These are phyloP conservation scores for Colletotrichum sansevieriae DNA, from an alignment of 2,329 filamentous ascomycete genomes.

Conservation along the genomic window DNA sequence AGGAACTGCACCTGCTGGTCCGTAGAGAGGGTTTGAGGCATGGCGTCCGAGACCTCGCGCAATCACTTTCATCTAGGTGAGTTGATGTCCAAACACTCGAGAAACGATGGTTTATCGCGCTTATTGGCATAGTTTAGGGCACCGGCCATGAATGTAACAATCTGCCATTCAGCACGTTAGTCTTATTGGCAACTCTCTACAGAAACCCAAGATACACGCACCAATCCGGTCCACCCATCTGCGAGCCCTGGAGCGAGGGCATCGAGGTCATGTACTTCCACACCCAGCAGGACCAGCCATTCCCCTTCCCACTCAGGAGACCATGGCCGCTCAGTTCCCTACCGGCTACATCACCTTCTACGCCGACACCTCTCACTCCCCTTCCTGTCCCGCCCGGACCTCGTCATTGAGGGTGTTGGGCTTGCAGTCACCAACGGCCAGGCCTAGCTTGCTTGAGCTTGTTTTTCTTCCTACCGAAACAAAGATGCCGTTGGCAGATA, in stretches of 20 bases:
- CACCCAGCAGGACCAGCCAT: constrained; percentile 46
- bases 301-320: constrained; percentile 41
- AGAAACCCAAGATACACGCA: background rate
- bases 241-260: constrained; percentile 48
- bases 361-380: constrained; percentile 35
- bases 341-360: constrained; percentile 29
- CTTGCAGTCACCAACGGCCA: constrained; percentile 33
- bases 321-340: constrained; percentile 44
- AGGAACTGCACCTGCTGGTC: constrained; percentile 30
- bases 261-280: constrained; percentile 47
- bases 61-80: constrained; percentile 31
- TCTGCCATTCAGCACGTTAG: constrained; percentile 12
- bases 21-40: constrained; percentile 27
- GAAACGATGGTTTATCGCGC: background rate
- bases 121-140: constrained; percentile 39
- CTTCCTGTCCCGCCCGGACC: constrained; percentile 36
- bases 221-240: constrained; percentile 26
- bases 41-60: constrained; percentile 33
- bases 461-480: background rate
- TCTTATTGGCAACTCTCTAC: background rate
- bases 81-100: background rate
- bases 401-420: constrained; percentile 34
- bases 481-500: background rate
- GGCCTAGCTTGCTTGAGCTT: constrained; percentile 26
- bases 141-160: constrained; percentile 27